These are phyloP conservation scores for Gryganskiella cystojenkinii DNA, from an alignment of 192 early-diverging fungal species.

Conservation along the genomic window DNA sequence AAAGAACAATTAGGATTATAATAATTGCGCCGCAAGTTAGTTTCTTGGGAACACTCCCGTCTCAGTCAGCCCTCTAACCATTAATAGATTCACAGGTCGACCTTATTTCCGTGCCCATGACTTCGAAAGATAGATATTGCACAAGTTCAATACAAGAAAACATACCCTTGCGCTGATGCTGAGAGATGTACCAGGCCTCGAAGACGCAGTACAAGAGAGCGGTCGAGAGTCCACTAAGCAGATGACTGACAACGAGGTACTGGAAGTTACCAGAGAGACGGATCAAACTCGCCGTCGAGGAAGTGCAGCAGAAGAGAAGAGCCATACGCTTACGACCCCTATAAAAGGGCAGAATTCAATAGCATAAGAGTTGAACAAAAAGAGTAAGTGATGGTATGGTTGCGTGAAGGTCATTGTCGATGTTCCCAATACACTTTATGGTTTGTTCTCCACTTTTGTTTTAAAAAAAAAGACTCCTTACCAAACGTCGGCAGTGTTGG, in stretches of 20 bases:
- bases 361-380: too few relatives aligned
- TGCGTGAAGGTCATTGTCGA: neutral
- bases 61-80: too few relatives aligned
- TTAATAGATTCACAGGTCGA: neutral
- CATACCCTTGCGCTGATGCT: conserved; percentile 61
- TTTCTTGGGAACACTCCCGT: too few relatives aligned
- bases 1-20: neutral
- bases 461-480: too few relatives aligned
- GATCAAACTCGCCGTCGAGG: conserved; percentile 49
- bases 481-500: conserved; percentile 76
- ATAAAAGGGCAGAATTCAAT: too few relatives aligned
- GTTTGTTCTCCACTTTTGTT: too few relatives aligned
- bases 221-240: conserved; percentile 61
- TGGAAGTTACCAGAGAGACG: conserved; percentile 53
- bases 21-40: too few relatives aligned
- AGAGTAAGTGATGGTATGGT: neutral
- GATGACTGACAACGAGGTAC: conserved; percentile 55
- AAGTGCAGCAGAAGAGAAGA: conserved; percentile 62
- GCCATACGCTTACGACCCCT: conserved; percentile 62
- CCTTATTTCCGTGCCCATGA: neutral
- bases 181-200: conserved; percentile 70
- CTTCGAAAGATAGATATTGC: neutral
- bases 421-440: too few relatives aligned
- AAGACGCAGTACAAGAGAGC: conserved; percentile 68
- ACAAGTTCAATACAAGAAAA: neutral